Percentiles rank a stretch among this genome's conserved stretches.
Evolutionary conservation across 2,329 filamentous ascomycete species (phyloP).

Genomic region (Zymoseptoria tritici): DNA sequence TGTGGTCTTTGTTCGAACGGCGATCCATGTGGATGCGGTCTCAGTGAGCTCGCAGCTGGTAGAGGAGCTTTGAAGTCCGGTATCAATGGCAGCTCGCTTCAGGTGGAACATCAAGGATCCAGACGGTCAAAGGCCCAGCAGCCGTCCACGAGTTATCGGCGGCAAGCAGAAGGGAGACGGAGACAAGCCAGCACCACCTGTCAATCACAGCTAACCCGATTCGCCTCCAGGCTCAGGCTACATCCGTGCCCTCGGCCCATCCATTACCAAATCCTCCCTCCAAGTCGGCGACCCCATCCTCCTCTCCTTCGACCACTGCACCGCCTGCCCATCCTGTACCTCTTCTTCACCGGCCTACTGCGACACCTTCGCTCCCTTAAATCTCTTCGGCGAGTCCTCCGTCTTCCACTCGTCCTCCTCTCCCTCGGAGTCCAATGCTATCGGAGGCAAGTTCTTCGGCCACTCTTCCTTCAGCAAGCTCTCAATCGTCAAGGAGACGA

Average conservation of each 20-base stretch:
- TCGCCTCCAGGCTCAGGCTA: constrained; percentile 32
- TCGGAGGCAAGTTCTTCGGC: constrained; percentile 23
- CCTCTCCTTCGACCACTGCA: constrained; percentile 19
- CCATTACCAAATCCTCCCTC: constrained; percentile 20
- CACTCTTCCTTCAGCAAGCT: constrained; percentile 21
- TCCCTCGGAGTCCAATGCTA: not conserved
- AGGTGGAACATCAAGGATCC: no score
- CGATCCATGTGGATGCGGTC: no score
- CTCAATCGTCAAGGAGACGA: constrained; percentile 19
- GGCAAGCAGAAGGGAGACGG: no score
- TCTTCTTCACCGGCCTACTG: constrained; percentile 17
- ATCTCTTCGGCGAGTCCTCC: constrained; percentile 11
- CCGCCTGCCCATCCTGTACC: constrained; percentile 14
- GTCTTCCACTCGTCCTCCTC: constrained; percentile 11
- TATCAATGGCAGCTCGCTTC: not conserved
- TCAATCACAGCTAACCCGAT: not conserved
- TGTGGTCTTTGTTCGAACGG: not conserved
- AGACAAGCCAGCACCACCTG: no score
- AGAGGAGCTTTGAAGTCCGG: not conserved
- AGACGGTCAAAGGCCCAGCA: no score
- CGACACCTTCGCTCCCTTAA: constrained; percentile 16
- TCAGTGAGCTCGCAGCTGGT: no score
- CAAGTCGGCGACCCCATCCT: constrained; percentile 20
- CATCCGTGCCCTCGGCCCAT: constrained; percentile 36
- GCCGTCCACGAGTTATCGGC: no score